Conservation (phyloP, 2,329 filamentous ascomycete genomes). For the Aspergillus ochraceus region DNA sequence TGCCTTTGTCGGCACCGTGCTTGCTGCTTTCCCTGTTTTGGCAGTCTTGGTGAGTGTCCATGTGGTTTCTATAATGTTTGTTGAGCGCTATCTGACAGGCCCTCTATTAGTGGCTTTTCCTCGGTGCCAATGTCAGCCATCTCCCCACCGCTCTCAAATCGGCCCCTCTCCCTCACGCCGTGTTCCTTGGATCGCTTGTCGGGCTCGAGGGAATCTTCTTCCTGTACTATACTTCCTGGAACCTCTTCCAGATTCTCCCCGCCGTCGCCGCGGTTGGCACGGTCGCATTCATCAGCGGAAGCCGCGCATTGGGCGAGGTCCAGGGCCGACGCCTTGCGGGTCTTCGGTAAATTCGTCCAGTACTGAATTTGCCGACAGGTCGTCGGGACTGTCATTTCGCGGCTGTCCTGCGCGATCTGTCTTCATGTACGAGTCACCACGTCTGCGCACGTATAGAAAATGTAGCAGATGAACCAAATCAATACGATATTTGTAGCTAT, state of each 20-base stretch:
- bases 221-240: slow-evolving; percentile 91
- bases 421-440: neutral
- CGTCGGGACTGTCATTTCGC: neutral
- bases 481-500: neutral
- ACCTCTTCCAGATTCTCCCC: slow-evolving; percentile 83
- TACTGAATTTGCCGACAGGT: slow-evolving; percentile 7
- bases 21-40: slow-evolving; percentile 72
- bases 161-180: slow-evolving; percentile 75
- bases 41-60: slow-evolving; percentile 62
- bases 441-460: slow-evolving; percentile 1
- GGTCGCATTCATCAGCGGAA: slow-evolving; percentile 81
- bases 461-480: neutral
- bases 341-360: slow-evolving; percentile 46
- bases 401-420: neutral
- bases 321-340: slow-evolving; percentile 83
- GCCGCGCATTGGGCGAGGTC: slow-evolving; percentile 87
- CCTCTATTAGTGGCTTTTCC: slow-evolving; percentile 66
- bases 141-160: slow-evolving; percentile 70
- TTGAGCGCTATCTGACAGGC: slow-evolving; percentile 9
- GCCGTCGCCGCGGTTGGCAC: slow-evolving; percentile 66
- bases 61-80: neutral
- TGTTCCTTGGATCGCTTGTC: slow-evolving; percentile 85
- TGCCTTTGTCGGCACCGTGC: slow-evolving; percentile 71
- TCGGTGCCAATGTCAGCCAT: slow-evolving; percentile 83
- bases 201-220: slow-evolving; percentile 91